Conservation (phyloP, 108 stramenopile genomes). For the Cyclotella baltica region DNA sequence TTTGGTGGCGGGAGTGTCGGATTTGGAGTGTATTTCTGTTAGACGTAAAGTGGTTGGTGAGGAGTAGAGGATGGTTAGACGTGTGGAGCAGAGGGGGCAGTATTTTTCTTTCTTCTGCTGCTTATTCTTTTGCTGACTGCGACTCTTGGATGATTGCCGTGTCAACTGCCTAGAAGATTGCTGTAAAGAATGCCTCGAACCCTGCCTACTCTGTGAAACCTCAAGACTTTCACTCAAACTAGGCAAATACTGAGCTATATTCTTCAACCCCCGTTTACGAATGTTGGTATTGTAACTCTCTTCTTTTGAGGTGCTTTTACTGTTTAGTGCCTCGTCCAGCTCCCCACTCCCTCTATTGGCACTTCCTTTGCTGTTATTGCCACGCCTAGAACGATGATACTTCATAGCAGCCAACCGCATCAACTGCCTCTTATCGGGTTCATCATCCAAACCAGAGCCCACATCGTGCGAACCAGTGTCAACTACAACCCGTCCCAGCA, state of each 20-base stretch:
- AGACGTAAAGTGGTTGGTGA: background rate
- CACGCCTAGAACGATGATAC: slow-evolving; percentile 4
- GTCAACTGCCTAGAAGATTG: background rate
- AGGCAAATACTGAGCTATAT: slow-evolving; percentile 10
- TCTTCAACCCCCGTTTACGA: background rate
- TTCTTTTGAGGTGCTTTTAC: background rate
- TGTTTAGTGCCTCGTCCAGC: background rate
- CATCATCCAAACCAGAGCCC: background rate
- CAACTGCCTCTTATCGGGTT: background rate
- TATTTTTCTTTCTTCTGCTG: background rate
- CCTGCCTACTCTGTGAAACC: too few species aligned
- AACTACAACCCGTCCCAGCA: slow-evolving; percentile 10
- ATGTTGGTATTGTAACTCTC: slow-evolving; percentile 6
- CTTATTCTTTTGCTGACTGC: background rate
- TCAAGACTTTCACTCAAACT: slow-evolving; percentile 4
- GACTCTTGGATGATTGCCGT: background rate
- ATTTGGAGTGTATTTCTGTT: slow-evolving; percentile 17
- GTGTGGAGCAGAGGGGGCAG: slow-evolving; percentile 34
- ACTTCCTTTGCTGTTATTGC: background rate
- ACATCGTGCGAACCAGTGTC: too few species aligned
- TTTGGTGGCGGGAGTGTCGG: slow-evolving; percentile 19
- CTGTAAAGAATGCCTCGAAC: too few species aligned
- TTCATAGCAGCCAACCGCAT: background rate
- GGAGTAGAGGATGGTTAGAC: slow-evolving; percentile 18
- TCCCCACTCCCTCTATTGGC: too few species aligned